Evolutionary conservation across 2,329 filamentous ascomycete species (phyloP).

Genomic region (Calonectria honghensis): DNA sequence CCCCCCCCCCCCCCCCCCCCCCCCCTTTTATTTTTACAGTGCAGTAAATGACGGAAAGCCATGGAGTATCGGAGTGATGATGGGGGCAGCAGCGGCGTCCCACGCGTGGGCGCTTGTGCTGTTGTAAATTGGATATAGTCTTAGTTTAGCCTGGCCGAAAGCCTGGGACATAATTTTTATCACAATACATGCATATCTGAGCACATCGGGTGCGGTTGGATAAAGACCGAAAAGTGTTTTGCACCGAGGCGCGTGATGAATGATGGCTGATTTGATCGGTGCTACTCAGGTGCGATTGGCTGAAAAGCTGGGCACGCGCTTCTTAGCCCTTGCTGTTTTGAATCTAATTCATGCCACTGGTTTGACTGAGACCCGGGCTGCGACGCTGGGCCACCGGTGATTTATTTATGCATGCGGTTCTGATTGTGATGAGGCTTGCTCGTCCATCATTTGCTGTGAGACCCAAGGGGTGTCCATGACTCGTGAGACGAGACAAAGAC

Average conservation of each 20-base stretch:
- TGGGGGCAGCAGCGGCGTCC: too few relatives aligned
- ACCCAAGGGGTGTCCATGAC: not conserved
- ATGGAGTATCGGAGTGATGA: constrained; percentile 21
- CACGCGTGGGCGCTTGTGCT: not conserved
- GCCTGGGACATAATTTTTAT: constrained; percentile 4
- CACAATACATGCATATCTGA: not conserved
- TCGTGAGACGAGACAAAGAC: not conserved
- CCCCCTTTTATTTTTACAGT: not conserved
- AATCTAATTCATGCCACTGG: not conserved
- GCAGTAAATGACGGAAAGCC: constrained; percentile 7
- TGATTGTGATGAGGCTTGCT: not conserved
- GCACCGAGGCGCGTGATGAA: not conserved
- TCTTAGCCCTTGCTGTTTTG: not conserved
- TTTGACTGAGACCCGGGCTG: not conserved
- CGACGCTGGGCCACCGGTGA: not conserved
- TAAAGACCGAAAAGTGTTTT: not conserved
- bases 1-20: too few relatives aligned
- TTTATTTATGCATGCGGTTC: not conserved
- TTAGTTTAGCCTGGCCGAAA: not conserved
- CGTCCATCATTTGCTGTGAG: not conserved
- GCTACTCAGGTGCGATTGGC: not conserved
- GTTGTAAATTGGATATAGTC: constrained; percentile 1
- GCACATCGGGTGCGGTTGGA: not conserved
- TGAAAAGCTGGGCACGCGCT: too few relatives aligned
- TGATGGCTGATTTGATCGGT: not conserved